A percentile compares a stretch with the other conserved stretches of the same genome.
These are phyloP conservation scores for Tetrahymena thermophila DNA, from an alignment of 73 alveolate genomes.

Conservation along the genomic window DNA sequence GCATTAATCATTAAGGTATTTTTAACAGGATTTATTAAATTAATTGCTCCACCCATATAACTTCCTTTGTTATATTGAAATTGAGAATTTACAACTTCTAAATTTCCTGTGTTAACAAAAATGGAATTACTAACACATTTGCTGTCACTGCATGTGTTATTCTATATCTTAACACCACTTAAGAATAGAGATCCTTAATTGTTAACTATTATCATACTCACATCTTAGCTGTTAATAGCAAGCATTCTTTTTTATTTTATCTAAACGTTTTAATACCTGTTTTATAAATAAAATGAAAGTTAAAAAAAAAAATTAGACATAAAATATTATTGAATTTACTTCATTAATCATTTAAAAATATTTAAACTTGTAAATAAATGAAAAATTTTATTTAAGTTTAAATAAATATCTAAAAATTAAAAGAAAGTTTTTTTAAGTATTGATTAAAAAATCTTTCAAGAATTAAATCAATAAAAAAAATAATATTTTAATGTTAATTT, in stretches of 20 bases:
- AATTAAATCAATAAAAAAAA: too few species aligned
- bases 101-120: background rate
- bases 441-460: too few species aligned
- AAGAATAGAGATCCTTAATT: background rate
- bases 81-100: background rate
- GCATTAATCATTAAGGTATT: background rate
- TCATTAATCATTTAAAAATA: too few species aligned
- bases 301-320: too few species aligned
- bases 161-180: background rate
- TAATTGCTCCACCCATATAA: background rate
- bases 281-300: too few species aligned
- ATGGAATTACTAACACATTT: background rate
- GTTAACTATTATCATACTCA: background rate
- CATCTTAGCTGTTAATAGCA: background rate
- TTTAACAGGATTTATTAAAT: background rate
- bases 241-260: background rate
- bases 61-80: background rate
- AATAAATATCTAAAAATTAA: too few species aligned
- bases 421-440: too few species aligned
- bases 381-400: too few species aligned
- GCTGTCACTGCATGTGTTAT: background rate
- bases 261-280: background rate
- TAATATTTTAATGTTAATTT: too few species aligned
- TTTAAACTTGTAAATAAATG: too few species aligned
- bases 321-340: too few species aligned